Base-by-base conservation (phyloP, 2,329 filamentous ascomycete genomes). In the Sclerotinia glacialis region DNA sequence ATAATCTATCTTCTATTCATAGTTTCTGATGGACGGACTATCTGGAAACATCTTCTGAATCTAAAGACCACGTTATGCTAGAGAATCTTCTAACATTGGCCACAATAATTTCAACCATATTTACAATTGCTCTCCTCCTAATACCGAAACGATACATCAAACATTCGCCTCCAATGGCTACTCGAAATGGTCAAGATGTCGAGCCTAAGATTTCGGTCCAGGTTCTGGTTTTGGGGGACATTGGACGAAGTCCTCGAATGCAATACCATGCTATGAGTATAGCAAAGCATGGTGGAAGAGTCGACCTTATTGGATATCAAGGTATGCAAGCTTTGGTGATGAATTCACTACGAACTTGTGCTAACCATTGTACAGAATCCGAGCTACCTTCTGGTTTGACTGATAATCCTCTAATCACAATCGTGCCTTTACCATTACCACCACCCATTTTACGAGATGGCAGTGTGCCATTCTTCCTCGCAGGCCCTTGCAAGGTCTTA, bases 241-340 rank as follows among this genome's bases (percentile, higher is more conserved):
- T 99, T 77, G 95, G 95, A 49, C 87, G 93, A 55, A 98, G 94
- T 76, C 95, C 95, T 60, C 92, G 95, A 66, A 99, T 99, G 94
- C 93, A 98, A 76, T 98, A 99, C 74, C 95, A 99, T 83, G 94
- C 94, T 26, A 82, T 97, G 72, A 98, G 94, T 77, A 88, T 98
- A 74, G 92, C 92, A 50, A 90, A 89, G 73, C 88, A 93, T 75
- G 92, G 92, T 31, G 89, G 88, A 8, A 83, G 84, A 44, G 94
- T 97, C 26, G 88, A 94, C 76, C 80, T 99, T 16, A 89, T 99
- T 72, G 95, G 94, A 55, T 98, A 97, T 76, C 83, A 89, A 76
- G 92, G 92, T 93, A 77, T 40, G 8, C 62, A 37, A 31, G 34
- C 37, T 34, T 34, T 6, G 11, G 31, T 5, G 23, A 52, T 23